Evolutionary conservation across 352 stramenopile species (phyloP), one percentile per base, ranked within the genome.

Genomic region (Phytophthora lateralis): DNA sequence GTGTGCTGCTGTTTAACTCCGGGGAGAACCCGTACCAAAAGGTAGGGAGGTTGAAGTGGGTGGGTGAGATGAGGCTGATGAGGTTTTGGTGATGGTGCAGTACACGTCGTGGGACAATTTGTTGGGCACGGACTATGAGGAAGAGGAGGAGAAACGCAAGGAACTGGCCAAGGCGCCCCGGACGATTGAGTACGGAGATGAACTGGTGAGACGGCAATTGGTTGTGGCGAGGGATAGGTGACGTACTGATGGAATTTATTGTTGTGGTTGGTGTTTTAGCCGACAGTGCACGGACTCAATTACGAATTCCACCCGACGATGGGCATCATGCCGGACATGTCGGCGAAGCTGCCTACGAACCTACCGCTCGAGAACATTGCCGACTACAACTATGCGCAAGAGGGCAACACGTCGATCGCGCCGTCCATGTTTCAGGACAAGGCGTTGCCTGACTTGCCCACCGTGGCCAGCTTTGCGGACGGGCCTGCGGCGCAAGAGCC

Each of bases 101-200:
- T 96, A 96, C 72, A 91, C 85, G 38, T 93, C 85, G 21, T 93
- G 85, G 85, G 87, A 96, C 59, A 96, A 96, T 30, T 63, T 96
- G 29, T 57, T 96, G 35, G 87, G 87, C 6, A 91, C 80, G 5
- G 87, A 96, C 63, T 93, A 91, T 27, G 85, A 93, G 62, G 87
- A 93, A 47, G 87, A 96, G 71, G 87, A 96, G 30, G 87, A 96
- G 61, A 89, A 89, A 44, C 79, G 75, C 20, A 96, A 96, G 56
- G 75, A 93, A 55, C 55, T 96, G 53, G 87, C 87, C 0, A 87
- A 82, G 15, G 87, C 87, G 8, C 87, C 87, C 8, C 82, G 85
- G 34, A 94, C 87, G 9, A 73, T 96, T 18, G 80, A 90, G 50
- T 86, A 93, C 32, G 82, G 87, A 61, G 87, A 93, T 47, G 80